Conservation (phyloP, 345 rosid genomes). For the Excoecaria cochinchinensis region DNA sequence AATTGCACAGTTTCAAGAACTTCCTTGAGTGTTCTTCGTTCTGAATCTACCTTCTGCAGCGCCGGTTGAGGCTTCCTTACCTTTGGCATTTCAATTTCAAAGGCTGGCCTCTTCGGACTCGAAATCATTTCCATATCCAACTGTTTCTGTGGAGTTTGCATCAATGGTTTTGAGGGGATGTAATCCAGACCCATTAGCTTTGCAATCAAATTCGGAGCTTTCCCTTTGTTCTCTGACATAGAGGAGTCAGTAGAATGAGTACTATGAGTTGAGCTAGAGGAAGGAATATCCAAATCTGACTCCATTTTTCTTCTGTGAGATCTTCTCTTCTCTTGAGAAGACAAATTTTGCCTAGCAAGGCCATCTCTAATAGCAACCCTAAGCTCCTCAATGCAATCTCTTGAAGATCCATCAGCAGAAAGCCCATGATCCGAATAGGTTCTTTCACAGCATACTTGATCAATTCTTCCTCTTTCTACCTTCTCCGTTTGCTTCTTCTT, state of each 20-base stretch:
- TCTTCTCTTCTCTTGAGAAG: constrained; percentile 23
- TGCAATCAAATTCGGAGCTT: constrained; percentile 65
- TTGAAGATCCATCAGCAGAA: constrained; percentile 48
- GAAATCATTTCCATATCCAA: constrained; percentile 24
- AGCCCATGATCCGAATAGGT: constrained; percentile 32
- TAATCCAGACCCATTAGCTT: constrained; percentile 92
- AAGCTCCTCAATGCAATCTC: constrained; percentile 62
- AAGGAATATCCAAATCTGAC: constrained; percentile 51
- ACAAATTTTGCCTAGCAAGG: constrained; percentile 59
- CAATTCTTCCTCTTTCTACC: constrained; percentile 25
- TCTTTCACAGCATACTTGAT: constrained; percentile 38
- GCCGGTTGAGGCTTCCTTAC: constrained; percentile 34
- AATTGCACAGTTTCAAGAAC: constrained; percentile 46
- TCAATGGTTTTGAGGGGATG: constrained; percentile 41
- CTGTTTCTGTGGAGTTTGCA: constrained; percentile 25
- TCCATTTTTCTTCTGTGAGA: constrained; percentile 34
- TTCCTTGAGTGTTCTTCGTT: constrained; percentile 42
- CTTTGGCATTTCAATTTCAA: constrained; percentile 38
- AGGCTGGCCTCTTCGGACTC: constrained; percentile 23
- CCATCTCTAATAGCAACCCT: constrained; percentile 54
- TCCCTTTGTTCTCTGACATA: constrained; percentile 34
- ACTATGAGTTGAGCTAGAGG: constrained; percentile 44
- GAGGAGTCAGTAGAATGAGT: constrained; percentile 41
- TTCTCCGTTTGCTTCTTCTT: constrained; percentile 47
- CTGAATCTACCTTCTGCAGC: constrained; percentile 24